A percentile compares a stretch with the other conserved stretches of the same genome.
Conservation (phyloP, 2,329 filamentous ascomycete species). For the Akanthomyces uredinophilus region DNA sequence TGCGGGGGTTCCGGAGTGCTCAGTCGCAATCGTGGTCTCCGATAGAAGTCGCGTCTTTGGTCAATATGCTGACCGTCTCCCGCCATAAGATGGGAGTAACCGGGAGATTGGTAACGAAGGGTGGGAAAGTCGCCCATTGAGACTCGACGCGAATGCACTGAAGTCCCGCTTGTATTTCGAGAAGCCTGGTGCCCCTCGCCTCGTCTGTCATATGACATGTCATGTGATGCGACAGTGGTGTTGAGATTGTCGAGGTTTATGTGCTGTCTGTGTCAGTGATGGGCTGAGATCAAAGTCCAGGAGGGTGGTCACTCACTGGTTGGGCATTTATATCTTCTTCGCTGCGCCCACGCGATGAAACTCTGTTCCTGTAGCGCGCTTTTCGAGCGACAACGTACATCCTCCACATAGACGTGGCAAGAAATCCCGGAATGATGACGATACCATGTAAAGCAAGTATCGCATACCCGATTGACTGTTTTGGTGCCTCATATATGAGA, state of each 20-base stretch:
- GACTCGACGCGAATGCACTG: not conserved
- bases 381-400: not conserved
- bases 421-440: not conserved
- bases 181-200: not conserved
- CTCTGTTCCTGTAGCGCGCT: not conserved
- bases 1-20: not conserved
- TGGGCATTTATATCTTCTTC: not conserved
- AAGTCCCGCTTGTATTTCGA: not conserved
- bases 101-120: not conserved
- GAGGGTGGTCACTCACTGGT: not conserved
- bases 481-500: not conserved
- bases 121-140: not conserved
- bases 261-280: not conserved
- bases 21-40: not conserved
- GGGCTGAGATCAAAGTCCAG: too few relatives aligned
- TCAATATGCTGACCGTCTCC: not conserved
- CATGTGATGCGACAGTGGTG: not conserved
- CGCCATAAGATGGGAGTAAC: not conserved
- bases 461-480: not conserved
- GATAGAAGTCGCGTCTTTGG: conserved; percentile 1
- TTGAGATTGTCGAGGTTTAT: not conserved
- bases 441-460: conserved; percentile 1
- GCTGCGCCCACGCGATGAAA: not conserved
- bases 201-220: not conserved
- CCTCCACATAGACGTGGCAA: not conserved